Evolutionary conservation across 305 asterid genomes (phyloP).

Genomic region (Fraxinus sp.): DNA sequence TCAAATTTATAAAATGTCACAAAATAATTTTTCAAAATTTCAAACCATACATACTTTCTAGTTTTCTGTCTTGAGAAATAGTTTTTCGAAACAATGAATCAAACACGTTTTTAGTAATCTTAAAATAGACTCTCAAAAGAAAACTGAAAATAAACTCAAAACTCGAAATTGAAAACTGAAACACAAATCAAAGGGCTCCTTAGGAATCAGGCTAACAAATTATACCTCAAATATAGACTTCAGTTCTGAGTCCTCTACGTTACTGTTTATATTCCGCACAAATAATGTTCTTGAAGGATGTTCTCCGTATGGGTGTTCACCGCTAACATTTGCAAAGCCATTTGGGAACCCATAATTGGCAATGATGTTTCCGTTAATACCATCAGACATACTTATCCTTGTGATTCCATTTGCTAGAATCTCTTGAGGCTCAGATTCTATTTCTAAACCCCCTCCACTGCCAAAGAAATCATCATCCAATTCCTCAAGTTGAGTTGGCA

Average conservation of each 20-base stretch:
- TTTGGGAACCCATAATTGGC: conserved; percentile 48
- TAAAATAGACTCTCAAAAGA: no score
- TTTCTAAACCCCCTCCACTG: conserved; percentile 87
- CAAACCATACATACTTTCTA: neutral
- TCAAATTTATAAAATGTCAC: no score
- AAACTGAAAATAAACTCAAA: no score
- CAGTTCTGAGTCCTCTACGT: conserved; percentile 90
- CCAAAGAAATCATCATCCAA: conserved; percentile 93
- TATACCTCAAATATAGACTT: conserved; percentile 83
- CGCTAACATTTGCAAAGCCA: conserved; percentile 55
- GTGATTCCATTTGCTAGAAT: conserved; percentile 45
- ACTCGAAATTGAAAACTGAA: neutral
- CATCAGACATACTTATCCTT: conserved; percentile 46
- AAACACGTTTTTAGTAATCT: neutral
- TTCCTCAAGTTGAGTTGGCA: conserved; percentile 88
- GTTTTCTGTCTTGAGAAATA: neutral
- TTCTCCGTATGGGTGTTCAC: conserved; percentile 95
- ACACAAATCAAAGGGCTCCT: neutral
- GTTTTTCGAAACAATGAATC: no score
- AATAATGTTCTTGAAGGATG: conserved; percentile 98
- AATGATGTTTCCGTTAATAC: conserved; percentile 39
- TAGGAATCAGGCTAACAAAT: conserved; percentile 1
- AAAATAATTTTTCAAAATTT: no score
- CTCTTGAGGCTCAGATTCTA: conserved; percentile 58
- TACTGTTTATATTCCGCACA: conserved; percentile 93